phyloP scores from a whole-genome alignment of 75 land plant genomes.

The Adiantum capillusveneris region DNA sequence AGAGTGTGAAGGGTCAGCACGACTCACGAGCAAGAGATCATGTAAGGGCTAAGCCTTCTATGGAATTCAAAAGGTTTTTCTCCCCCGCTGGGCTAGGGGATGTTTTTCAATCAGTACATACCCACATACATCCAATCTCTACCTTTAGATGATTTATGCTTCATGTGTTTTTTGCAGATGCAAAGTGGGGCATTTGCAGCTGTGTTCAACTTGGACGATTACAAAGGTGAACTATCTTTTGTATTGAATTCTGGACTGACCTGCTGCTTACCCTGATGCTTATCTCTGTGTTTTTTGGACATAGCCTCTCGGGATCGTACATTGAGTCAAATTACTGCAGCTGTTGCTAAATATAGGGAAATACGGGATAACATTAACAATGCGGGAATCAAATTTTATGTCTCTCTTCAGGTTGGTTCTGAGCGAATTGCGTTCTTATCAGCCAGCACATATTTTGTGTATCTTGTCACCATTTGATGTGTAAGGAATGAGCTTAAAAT shows the following conservation, averaged over 20 bases:
- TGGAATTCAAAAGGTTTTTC: too few relatives aligned
- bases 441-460: not conserved
- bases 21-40: too few relatives aligned
- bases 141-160: too few relatives aligned
- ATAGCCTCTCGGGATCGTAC: slow-evolving; percentile 75
- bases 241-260: too few relatives aligned
- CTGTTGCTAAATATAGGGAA: slow-evolving; percentile 80
- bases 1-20: too few relatives aligned
- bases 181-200: slow-evolving; percentile 81
- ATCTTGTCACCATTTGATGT: too few relatives aligned
- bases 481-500: not conserved
- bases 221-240: slow-evolving; percentile 51
- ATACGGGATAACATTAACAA: slow-evolving; percentile 87
- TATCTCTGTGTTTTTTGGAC: too few relatives aligned
- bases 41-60: too few relatives aligned
- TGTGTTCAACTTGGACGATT: slow-evolving; percentile 87
- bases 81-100: too few relatives aligned
- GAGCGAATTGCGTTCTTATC: not conserved
- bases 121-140: too few relatives aligned
- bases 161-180: slow-evolving; percentile 52
- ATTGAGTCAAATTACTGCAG: slow-evolving; percentile 75
- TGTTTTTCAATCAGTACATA: too few relatives aligned
- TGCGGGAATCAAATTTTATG: slow-evolving; percentile 94
- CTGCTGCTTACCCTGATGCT: too few relatives aligned
- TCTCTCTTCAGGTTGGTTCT: slow-evolving; percentile 80